These are phyloP conservation scores for Cercophora scortea DNA, from an alignment of 495 filamentous ascomycete species.

Conservation along the genomic window DNA sequence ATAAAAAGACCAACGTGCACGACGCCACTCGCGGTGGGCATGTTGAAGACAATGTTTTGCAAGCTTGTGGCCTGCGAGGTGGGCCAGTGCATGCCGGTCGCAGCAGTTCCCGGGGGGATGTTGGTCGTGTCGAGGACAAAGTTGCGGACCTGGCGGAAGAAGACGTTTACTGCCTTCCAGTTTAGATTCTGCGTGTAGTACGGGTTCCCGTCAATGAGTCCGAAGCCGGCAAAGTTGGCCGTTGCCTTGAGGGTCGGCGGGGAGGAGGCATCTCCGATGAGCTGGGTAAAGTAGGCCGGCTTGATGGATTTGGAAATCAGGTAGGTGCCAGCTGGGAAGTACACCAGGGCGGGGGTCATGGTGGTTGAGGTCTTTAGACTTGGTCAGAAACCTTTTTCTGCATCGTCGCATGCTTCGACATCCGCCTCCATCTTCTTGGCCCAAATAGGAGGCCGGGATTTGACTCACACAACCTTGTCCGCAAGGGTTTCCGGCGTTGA, in stretches of 20 bases:
- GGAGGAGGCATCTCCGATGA: slow-evolving; percentile 38
- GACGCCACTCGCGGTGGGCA: slow-evolving; percentile 50
- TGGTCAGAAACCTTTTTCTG: background rate
- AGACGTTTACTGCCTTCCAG: slow-evolving; percentile 60
- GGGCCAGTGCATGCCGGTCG: slow-evolving; percentile 72
- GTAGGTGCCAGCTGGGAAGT: slow-evolving; percentile 76
- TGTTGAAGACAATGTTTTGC: slow-evolving; percentile 69
- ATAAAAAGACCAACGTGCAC: slow-evolving; percentile 70
- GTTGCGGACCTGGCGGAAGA: slow-evolving; percentile 72
- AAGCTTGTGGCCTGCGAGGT: slow-evolving; percentile 68
- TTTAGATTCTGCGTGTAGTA: slow-evolving; percentile 48
- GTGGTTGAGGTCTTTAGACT: slow-evolving; percentile 51
- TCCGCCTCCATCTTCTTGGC: background rate
- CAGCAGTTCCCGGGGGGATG: slow-evolving; percentile 44
- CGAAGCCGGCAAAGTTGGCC: slow-evolving; percentile 53
- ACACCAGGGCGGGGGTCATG: slow-evolving; percentile 65
- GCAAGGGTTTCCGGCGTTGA: slow-evolving; percentile 69
- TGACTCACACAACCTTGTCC: slow-evolving; percentile 55
- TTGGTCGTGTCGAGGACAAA: slow-evolving; percentile 65
- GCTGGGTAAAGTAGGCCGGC: slow-evolving; percentile 57
- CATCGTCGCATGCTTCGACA: no score
- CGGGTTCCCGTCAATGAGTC: slow-evolving; percentile 61
- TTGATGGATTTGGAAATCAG: slow-evolving; percentile 56
- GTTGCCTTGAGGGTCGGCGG: slow-evolving; percentile 53
- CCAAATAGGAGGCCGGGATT: background rate